A percentile compares a stretch with the other conserved stretches of the same genome.
These are phyloP conservation scores for Penicillium coprophilum DNA, from an alignment of 495 filamentous ascomycete genomes.

Conservation along the genomic window DNA sequence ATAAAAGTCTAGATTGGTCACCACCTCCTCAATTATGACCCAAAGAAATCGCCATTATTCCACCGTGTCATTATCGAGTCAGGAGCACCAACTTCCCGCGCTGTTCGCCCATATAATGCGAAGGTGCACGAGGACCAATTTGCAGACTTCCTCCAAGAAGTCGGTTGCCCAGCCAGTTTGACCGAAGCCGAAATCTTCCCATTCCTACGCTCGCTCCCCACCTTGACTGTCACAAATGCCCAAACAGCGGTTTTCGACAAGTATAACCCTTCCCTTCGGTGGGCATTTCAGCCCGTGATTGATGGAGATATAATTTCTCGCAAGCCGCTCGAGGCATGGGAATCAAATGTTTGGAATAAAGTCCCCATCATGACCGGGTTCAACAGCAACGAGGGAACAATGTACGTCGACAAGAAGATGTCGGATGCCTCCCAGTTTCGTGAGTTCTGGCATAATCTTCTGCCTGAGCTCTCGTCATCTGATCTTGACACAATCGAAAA, in stretches of 20 bases:
- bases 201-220: constrained; percentile 51
- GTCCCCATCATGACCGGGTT: constrained; percentile 65
- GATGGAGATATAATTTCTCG: constrained; percentile 57
- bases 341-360: constrained; percentile 49
- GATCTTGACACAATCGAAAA: constrained; percentile 51
- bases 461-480: constrained; percentile 48
- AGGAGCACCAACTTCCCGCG: constrained; percentile 60
- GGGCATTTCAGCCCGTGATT: constrained; percentile 69
- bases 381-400: constrained; percentile 64
- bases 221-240: constrained; percentile 46
- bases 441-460: constrained; percentile 54
- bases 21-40: constrained; percentile 56
- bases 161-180: constrained; percentile 36
- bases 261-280: constrained; percentile 56
- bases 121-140: constrained; percentile 61
- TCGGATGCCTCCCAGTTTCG: constrained; percentile 49
- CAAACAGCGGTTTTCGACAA: constrained; percentile 51
- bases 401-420: constrained; percentile 53
- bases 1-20: constrained; percentile 56
- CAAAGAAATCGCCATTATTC: constrained; percentile 44
- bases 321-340: constrained; percentile 57
- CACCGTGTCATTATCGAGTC: constrained; percentile 64
- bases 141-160: constrained; percentile 53
- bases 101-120: constrained; percentile 54
- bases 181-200: constrained; percentile 47